Base-by-base conservation (phyloP, 1,284 basidiomycete species). In the Mycena sp. region DNA sequence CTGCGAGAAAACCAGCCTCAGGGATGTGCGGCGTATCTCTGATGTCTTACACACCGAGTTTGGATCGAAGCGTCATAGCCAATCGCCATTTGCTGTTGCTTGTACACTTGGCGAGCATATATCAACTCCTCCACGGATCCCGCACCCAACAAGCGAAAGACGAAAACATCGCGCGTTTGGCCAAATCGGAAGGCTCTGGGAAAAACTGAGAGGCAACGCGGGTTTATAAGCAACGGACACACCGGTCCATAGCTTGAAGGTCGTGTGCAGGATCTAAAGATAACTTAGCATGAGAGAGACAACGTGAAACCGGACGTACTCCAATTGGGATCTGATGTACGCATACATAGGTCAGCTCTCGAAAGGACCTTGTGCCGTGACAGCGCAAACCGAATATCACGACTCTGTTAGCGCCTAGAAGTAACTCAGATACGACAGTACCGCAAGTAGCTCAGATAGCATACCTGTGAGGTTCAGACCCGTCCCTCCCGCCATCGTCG, bases 11-110 rank as follows among this genome's bases (percentile, higher is more conserved):
- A 19, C 12, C 4, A n/a, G 6, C 14, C 44, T 58, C 12, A 51
- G 29, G 6, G n/a, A 28, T 10, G 5, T 21, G 29, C 9, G 14
- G 6, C 11, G 21, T 44, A 17, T 9, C 11, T 14, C 4, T 94
- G 96, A 89, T n/a, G 79, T 85, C 55, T 80, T 79, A 61, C 71
- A 29, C 69, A 87, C 88, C 91, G 85, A 0, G 91, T 93, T 71
- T 93, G 92, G 4, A 91, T 79, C 68, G 90, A 93, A 0, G 90
- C 92, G 68, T 91, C 86, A 72, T 95, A 95, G 0, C 89, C 94
- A 51, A 94, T 94, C 16, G 87, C 86, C 91, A 94, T 94, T 72
- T 93, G 91, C 71, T 95, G 94, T 70, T 94, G 93, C 74, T 95
- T 95, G 77, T 95, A 95, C 10, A 95, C 83, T 75, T 95, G 94